These are phyloP conservation scores for Talaromyces sp. DNA, from an alignment of 2,329 filamentous ascomycete genomes.

Conservation along the genomic window DNA sequence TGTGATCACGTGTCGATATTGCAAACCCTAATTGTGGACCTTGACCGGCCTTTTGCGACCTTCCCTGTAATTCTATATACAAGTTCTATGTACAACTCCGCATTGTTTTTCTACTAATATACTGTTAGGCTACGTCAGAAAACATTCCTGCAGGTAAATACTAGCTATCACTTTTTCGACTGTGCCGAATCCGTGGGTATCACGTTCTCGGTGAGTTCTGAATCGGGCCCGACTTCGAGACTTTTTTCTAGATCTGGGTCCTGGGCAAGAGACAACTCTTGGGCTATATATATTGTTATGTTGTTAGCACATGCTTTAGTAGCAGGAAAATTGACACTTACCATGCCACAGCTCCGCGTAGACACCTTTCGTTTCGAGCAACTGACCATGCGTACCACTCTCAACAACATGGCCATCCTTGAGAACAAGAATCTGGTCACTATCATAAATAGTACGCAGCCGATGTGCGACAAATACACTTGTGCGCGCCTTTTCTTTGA, in stretches of 20 bases:
- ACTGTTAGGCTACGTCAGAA: background rate
- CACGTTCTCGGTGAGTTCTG: conserved; percentile 10
- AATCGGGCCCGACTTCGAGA: conserved; percentile 35
- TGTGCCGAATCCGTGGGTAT: conserved; percentile 6
- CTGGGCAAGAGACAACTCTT: conserved; percentile 54
- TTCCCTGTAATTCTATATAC: background rate
- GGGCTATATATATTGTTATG: conserved; percentile 51
- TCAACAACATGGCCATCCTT: conserved; percentile 82
- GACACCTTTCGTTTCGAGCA: conserved; percentile 68
- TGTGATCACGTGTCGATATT: background rate
- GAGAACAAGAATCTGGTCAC: conserved; percentile 87
- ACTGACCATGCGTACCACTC: conserved; percentile 77
- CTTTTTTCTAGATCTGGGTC: conserved; percentile 41
- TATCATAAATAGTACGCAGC: conserved; percentile 87
- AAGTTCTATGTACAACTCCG: conserved; percentile 5
- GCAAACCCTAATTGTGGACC: background rate
- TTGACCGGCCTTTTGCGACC: background rate
- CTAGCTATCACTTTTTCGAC: conserved; percentile 6
- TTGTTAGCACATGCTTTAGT: background rate
- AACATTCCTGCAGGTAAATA: background rate
- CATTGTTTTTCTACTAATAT: background rate
- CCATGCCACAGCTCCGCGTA: conserved; percentile 90
- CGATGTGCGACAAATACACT: conserved; percentile 95
- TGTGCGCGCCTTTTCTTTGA: conserved; percentile 81
- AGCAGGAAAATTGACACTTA: conserved; percentile 44